Conservation (phyloP, 192 early-diverging fungal genomes). For the Borealophlyctis nickersoniae region DNA sequence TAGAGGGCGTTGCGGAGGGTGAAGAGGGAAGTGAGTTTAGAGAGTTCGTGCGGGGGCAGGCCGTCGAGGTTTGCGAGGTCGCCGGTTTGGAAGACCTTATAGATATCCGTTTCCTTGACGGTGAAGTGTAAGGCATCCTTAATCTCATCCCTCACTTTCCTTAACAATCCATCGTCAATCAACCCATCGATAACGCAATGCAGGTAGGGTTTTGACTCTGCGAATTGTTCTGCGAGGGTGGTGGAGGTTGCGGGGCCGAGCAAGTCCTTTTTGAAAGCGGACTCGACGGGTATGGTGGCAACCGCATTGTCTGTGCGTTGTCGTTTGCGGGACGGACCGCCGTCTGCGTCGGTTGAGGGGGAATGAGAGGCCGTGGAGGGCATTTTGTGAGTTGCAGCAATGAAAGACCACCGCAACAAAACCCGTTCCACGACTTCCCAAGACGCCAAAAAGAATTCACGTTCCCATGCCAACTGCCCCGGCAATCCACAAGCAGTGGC, state of each 20-base stretch:
- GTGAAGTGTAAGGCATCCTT: constrained; percentile 63
- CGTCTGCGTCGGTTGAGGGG: background rate
- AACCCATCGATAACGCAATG: constrained; percentile 64
- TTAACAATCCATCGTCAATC: constrained; percentile 57
- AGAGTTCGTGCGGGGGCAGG: constrained; percentile 53
- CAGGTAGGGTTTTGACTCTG: constrained; percentile 49
- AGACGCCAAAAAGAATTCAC: no score
- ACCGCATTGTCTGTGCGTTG: no score
- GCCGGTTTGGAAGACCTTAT: constrained; percentile 73
- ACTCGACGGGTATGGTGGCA: background rate
- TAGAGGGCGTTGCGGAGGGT: constrained; percentile 71
- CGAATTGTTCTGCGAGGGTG: constrained; percentile 7
- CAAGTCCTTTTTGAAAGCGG: constrained; percentile 1
- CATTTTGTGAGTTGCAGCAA: no score
- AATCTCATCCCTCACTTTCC: constrained; percentile 65
- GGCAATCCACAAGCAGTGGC: no score
- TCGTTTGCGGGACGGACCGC: background rate
- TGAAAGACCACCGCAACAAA: no score
- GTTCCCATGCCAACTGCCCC: no score
- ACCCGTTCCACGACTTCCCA: no score
- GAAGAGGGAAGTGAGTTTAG: constrained; percentile 53
- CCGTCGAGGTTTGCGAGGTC: constrained; percentile 82
- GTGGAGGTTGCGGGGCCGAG: background rate
- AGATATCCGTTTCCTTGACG: constrained; percentile 83
- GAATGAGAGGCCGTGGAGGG: background rate